Conservation (phyloP, 495 filamentous ascomycete species). For the Astrothelium macrocarpum region DNA sequence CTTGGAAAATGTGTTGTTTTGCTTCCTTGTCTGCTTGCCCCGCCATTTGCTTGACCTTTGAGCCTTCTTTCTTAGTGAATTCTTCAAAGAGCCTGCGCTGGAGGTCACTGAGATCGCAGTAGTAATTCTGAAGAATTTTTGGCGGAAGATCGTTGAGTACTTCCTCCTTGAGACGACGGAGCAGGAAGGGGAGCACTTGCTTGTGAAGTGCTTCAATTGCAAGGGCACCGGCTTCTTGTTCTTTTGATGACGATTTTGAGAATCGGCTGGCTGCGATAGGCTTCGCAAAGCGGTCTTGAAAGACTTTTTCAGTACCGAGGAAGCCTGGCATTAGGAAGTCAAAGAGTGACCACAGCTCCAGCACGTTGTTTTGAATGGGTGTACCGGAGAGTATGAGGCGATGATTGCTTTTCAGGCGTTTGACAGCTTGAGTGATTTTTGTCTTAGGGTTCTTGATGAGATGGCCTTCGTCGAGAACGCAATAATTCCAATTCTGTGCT, state of each 20-base stretch:
- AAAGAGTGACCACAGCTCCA: conserved; percentile 98
- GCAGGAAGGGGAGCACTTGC: conserved; percentile 91
- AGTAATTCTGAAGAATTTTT: conserved; percentile 99
- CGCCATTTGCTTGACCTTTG: conserved; percentile 67
- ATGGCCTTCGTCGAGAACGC: conserved; percentile 93
- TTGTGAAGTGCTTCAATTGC: conserved; percentile 97
- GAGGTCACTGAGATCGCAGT: conserved; percentile 93
- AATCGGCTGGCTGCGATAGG: conserved; percentile 91
- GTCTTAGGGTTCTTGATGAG: conserved; percentile 97
- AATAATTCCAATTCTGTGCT: conserved; percentile 89
- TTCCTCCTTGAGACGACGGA: conserved; percentile 94
- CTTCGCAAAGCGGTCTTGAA: conserved; percentile 93
- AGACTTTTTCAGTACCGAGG: conserved; percentile 95
- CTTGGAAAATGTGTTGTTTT: conserved; percentile 98
- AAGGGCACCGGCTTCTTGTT: conserved; percentile 92
- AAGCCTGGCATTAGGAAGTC: conserved; percentile 99
- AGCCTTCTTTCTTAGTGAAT: conserved; percentile 86
- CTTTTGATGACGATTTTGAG: conserved; percentile 93
- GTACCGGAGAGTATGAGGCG: conserved; percentile 93
- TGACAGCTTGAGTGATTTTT: conserved; percentile 85
- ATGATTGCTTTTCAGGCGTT: conserved; percentile 79
- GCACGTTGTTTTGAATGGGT: conserved; percentile 95
- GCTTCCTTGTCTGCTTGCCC: conserved; percentile 72
- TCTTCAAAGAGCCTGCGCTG: conserved; percentile 94
- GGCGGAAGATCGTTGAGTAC: conserved; percentile 92